A percentile compares a stretch with the other conserved stretches of the same genome.
Conservation (phyloP, 345 rosid genomes). For the Pseudoturritis turrita region DNA sequence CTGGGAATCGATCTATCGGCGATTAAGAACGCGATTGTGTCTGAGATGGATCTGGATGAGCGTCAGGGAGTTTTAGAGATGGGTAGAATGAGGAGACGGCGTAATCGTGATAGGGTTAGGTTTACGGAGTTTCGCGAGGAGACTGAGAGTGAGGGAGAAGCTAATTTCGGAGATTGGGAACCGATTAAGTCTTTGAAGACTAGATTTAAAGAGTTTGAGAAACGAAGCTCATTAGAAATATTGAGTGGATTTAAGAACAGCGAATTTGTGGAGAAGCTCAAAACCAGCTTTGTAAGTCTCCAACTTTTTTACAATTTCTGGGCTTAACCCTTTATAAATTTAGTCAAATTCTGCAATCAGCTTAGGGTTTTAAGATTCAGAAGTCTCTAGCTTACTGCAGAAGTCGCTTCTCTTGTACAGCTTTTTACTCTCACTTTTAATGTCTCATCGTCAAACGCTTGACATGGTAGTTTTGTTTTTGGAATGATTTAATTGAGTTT, state of each 20-base stretch:
- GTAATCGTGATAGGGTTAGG: conserved; percentile 41
- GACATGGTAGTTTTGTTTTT: neutral
- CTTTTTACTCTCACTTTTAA: neutral
- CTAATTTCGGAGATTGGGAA: conserved; percentile 62
- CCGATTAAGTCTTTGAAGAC: conserved; percentile 70
- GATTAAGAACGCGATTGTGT: conserved; percentile 67
- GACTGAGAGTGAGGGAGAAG: conserved; percentile 32
- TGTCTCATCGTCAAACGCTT: neutral
- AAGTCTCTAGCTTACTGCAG: neutral
- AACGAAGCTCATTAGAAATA: conserved; percentile 56
- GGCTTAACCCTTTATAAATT: neutral
- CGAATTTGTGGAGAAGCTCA: conserved; percentile 80
- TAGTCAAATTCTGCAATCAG: neutral
- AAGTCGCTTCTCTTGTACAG: neutral
- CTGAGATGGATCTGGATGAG: conserved; percentile 47
- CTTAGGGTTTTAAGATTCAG: neutral
- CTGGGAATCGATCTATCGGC: conserved; percentile 76
- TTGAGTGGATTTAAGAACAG: conserved; percentile 66
- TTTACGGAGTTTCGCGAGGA: conserved; percentile 53
- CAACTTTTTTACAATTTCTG: neutral
- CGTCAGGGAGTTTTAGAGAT: conserved; percentile 41
- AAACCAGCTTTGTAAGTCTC: conserved; percentile 74
- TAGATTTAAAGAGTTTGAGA: conserved; percentile 77
- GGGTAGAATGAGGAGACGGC: conserved; percentile 44
- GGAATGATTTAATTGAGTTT: neutral